Evolutionary conservation across 495 filamentous ascomycete species (phyloP).

Genomic region (Echria macrotheca): DNA sequence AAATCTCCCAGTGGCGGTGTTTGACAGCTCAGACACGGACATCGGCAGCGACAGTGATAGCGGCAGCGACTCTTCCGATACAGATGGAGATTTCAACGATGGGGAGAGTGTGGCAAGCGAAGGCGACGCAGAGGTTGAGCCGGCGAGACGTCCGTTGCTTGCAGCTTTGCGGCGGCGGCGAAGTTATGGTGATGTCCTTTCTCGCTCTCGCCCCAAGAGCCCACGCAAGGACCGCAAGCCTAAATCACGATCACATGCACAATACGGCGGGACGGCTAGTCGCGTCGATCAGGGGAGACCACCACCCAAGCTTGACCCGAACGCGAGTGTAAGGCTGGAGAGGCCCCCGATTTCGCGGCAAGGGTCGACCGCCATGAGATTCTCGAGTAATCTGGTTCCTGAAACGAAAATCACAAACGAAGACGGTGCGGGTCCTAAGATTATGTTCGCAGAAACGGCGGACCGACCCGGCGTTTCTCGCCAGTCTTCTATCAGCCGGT

Average conservation of each 20-base stretch:
- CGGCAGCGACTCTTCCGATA: slow-evolving; percentile 34
- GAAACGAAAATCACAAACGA: slow-evolving; percentile 61
- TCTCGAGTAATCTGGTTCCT: slow-evolving; percentile 70
- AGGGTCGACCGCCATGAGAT: slow-evolving; percentile 48
- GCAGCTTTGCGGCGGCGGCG: slow-evolving; percentile 24
- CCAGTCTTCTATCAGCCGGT: slow-evolving; percentile 46
- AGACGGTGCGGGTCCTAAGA: slow-evolving; percentile 62
- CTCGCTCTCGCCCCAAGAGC: slow-evolving; percentile 13
- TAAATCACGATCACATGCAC: slow-evolving; percentile 9
- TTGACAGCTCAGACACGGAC: slow-evolving; percentile 47
- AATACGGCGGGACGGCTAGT: slow-evolving; percentile 20
- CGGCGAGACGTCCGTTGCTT: slow-evolving; percentile 22
- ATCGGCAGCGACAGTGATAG: slow-evolving; percentile 42
- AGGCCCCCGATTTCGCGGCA: slow-evolving; percentile 47
- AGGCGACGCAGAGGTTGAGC: slow-evolving; percentile 17
- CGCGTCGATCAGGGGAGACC: background rate
- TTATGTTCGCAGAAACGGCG: slow-evolving; percentile 64
- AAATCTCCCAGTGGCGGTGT: slow-evolving; percentile 58
- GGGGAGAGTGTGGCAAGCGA: slow-evolving; percentile 20
- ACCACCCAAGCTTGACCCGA: slow-evolving; percentile 1
- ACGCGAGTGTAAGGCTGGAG: slow-evolving; percentile 22
- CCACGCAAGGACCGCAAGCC: slow-evolving; percentile 14
- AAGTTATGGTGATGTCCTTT: slow-evolving; percentile 35
- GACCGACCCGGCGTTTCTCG: slow-evolving; percentile 43
- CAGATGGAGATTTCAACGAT: slow-evolving; percentile 31